Base-by-base conservation (phyloP, 805 yeast species). In the Cyberlindnera nakhonratchasimensis region DNA sequence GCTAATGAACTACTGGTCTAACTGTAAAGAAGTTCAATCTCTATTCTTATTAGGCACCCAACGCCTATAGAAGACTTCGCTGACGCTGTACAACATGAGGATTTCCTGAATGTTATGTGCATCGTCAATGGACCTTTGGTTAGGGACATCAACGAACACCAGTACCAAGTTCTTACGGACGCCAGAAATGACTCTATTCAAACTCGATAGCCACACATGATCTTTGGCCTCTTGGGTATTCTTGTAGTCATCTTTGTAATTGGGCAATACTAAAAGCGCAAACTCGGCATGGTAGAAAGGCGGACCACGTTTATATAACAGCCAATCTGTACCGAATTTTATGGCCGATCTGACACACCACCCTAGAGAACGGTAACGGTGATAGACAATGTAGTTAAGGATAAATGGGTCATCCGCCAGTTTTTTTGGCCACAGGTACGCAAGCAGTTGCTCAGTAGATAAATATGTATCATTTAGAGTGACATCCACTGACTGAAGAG, bases 271-370 rank as follows among this genome's bases (percentile, higher is more conserved):
- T 34, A 75, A 57, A 3, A 87, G 66, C 6, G 91, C 86, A 61
- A 78, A 86, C 58, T 89, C 96, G 0, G 99, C 97, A 60, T 93
- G 99, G 38, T 83, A 79, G 60, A 90, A 88, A 2, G 97, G 97
- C 8, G 98, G 99, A 0, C 99, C 99, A 44, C 91, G 70, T 40
- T 82, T 79, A 61, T 93, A 93, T 5, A 93, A 68, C 8, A 93
- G 65, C 62, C 69, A 83, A 54, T 90, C 95, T n/a, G 86, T 75
- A 2, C 96, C 96, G 62, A 93, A 93, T 62, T 93, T 93, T 43
- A 89, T 76, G 0, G 98, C 99, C 0, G 90, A 77, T 45, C 95
- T 72, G 3, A 83, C 93, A 67, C 97, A 91, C 97, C 98, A 93
- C 0, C 97, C 97, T 20, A 78, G 71, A 0, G 96, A 81, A 39